These are phyloP conservation scores for Cyclotella baltica DNA, from an alignment of 108 stramenopile species.

Conservation along the genomic window DNA sequence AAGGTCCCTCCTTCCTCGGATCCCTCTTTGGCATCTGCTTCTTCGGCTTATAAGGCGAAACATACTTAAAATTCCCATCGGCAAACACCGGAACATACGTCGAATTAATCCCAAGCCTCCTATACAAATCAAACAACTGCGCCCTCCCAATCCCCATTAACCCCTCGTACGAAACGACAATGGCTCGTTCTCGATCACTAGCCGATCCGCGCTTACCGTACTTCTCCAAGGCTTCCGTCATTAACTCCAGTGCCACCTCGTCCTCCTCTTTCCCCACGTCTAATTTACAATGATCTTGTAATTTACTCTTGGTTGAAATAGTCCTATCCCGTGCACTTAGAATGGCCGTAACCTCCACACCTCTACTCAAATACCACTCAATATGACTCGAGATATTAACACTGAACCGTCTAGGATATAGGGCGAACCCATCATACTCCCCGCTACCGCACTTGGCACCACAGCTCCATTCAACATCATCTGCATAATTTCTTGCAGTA, in stretches of 20 bases:
- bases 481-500: constrained; percentile 14
- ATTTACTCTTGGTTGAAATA: constrained; percentile 27
- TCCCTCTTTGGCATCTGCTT: neutral
- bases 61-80: constrained; percentile 42
- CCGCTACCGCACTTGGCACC: constrained; percentile 44
- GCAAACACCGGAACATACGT: constrained; percentile 38
- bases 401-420: constrained; percentile 54
- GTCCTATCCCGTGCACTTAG: constrained; percentile 36
- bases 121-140: constrained; percentile 45
- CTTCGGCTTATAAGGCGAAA: constrained; percentile 9
- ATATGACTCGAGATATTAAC: constrained; percentile 52
- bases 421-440: constrained; percentile 15
- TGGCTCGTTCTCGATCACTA: constrained; percentile 25
- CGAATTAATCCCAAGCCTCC: constrained; percentile 42
- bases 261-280: constrained; percentile 21
- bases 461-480: constrained; percentile 16
- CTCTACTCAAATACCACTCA: constrained; percentile 34
- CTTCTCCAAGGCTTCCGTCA: constrained; percentile 30
- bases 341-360: constrained; percentile 35
- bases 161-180: constrained; percentile 52
- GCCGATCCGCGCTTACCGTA: constrained; percentile 28
- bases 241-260: constrained; percentile 23
- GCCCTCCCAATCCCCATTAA: constrained; percentile 35
- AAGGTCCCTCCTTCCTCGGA: neutral
- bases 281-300: constrained; percentile 19